Base-by-base conservation (phyloP, 179 eudicot species). In the Heliamphora pulchella region DNA sequence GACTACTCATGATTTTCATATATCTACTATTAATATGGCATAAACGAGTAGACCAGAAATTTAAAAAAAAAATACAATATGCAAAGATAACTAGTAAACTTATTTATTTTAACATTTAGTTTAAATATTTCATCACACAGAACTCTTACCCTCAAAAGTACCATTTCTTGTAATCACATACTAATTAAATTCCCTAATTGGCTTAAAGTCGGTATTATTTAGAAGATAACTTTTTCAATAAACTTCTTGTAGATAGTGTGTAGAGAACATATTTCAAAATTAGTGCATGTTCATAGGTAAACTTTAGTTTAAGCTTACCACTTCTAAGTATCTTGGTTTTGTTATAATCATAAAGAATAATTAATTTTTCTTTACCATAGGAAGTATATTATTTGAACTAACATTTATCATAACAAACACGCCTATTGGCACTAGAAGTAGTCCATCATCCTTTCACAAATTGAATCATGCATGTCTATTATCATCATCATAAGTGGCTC, bases 271-370 rank as follows among this genome's bases (percentile, higher is more conserved):
- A 14, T n/a, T 41, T 57, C 31, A 74, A 54, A 11, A 15, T 54
- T 1, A 74, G 9, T 47, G 31, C 64, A 3, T 65, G 15, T 74
- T n/a, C 65, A 55, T 13, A 74, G 13, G 77, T 53, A 8, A 74
- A 74, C 7, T 74, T 73, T 1, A 74, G 11, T 3, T 74, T 65
- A 10, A 74, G 65, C 43, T 74, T 18, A 54, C 64, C 77, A 54
- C 63, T 74, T 48, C 77, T 48, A 74, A 74, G 63, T 2, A 74
- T 50, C 10, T 50, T 50, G 20, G 74, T 47, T 3, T 44, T 46
- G 46, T 31, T 46, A 14, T n/a, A 46, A 47, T 70, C 55, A 17
- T 22, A 22, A 47, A 70, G 74, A 7, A 70, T 70, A 3, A 70
- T 14, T 0, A 18, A 4, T 5, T 47, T 17, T 2, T 46, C 74